Conservation (phyloP, 202 grass and related monocot species). For the Zizania palustris region DNA sequence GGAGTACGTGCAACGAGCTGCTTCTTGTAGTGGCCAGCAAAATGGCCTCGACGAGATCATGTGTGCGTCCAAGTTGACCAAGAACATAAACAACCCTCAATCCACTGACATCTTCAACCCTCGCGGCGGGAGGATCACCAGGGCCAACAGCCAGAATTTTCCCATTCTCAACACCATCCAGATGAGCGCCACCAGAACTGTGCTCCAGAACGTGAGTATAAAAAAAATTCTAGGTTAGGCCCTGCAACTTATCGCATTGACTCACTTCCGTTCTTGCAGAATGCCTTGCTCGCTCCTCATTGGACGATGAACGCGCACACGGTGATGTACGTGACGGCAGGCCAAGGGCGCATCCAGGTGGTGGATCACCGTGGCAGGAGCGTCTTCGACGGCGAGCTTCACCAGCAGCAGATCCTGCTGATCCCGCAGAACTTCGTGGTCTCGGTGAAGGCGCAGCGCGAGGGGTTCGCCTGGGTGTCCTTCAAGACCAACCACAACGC, state of each 20-base stretch:
- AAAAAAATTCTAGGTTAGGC: too few relatives aligned
- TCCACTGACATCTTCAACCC: constrained; percentile 27
- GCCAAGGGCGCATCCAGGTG: constrained; percentile 36
- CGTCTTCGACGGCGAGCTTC: constrained; percentile 45
- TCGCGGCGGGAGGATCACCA: constrained; percentile 15
- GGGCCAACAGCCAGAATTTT: constrained; percentile 43
- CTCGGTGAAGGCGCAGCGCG: constrained; percentile 10
- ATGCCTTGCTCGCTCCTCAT: constrained; percentile 30
- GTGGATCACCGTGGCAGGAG: constrained; percentile 37
- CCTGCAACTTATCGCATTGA: background rate
- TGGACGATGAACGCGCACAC: constrained; percentile 48
- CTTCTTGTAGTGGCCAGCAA: too few relatives aligned
- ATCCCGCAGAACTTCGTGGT: constrained; percentile 37
- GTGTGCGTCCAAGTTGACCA: constrained; percentile 32
- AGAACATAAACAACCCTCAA: constrained; percentile 22
- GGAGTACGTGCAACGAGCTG: background rate
- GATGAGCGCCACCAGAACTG: constrained; percentile 37
- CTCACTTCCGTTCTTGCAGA: background rate
- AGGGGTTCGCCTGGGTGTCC: constrained; percentile 43
- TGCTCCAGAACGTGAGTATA: constrained; percentile 28
- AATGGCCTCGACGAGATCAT: constrained; percentile 37
- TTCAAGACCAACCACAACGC: constrained; percentile 48
- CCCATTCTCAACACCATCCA: constrained; percentile 40
- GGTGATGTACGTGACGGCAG: constrained; percentile 41
- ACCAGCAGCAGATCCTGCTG: constrained; percentile 27